phyloP scores from a whole-genome alignment of 139 green algal genomes.

The Haematococcus lacustris region DNA sequence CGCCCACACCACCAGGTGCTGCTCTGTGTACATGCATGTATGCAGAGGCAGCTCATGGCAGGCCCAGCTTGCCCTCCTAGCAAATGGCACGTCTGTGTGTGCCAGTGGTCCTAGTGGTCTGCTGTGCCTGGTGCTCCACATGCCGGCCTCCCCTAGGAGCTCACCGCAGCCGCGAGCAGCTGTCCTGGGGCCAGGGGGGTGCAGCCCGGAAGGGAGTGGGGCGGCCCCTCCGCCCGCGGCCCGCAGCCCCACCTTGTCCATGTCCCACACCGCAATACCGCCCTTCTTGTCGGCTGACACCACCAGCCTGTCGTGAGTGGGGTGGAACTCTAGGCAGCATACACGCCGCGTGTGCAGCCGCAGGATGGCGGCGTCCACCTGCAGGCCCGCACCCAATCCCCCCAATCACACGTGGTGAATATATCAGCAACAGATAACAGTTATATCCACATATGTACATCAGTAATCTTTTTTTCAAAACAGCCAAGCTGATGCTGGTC shows the following conservation, averaged over 20 bases:
- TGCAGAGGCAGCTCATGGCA: background rate
- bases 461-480: too few relatives aligned
- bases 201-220: too few relatives aligned
- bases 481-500: too few relatives aligned
- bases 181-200: background rate
- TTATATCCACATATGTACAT: too few relatives aligned
- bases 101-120: background rate
- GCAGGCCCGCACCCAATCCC: background rate
- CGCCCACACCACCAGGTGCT: too few relatives aligned
- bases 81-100: background rate
- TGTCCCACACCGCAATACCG: constrained; percentile 75
- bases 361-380: constrained; percentile 76
- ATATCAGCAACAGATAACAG: background rate
- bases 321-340: constrained; percentile 73
- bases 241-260: too few relatives aligned
- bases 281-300: constrained; percentile 77
- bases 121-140: background rate
- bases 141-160: background rate
- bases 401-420: background rate
- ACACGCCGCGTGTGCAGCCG: constrained; percentile 62
- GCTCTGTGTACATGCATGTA: background rate
- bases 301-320: constrained; percentile 54
- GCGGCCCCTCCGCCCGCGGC: constrained; percentile 62
- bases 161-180: background rate
- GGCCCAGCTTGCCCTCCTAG: background rate